Percentiles rank a stretch among this genome's conserved stretches.
Evolutionary conservation across 106 monocot species (phyloP).

Genomic region (Phalaenopsis aphrodite): DNA sequence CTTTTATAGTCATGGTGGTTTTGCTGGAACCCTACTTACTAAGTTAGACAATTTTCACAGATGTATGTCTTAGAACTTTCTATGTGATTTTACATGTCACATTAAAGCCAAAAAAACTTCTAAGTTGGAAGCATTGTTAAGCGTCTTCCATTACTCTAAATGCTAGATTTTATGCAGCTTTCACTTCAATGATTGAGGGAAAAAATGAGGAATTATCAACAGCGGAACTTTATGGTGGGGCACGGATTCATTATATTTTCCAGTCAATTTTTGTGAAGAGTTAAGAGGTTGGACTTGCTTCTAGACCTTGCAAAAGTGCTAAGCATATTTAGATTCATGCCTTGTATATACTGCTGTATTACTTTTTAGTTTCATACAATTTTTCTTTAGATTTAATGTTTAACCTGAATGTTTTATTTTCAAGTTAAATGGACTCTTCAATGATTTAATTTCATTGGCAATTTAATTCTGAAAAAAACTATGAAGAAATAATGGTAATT

Average conservation of each 20-base stretch:
- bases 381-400: neutral
- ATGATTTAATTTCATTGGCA: neutral
- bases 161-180: constrained; percentile 42
- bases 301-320: neutral
- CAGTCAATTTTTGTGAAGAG: constrained; percentile 97
- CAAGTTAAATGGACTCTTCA: neutral
- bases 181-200: constrained; percentile 90
- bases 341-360: neutral
- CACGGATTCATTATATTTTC: constrained; percentile 97
- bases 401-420: neutral
- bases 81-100: neutral
- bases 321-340: no score
- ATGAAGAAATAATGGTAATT: neutral
- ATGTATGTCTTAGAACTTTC: no score
- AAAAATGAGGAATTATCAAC: constrained; percentile 95
- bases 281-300: constrained; percentile 58
- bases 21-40: neutral
- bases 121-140: neutral
- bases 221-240: constrained; percentile 88
- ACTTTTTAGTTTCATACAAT: neutral
- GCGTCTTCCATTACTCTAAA: neutral
- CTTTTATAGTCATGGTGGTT: neutral
- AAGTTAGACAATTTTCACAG: no score
- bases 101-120: no score
- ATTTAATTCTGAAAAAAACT: neutral